Conservation (phyloP, 176 grass and related monocot species). For the Paspalum notatum region DNA sequence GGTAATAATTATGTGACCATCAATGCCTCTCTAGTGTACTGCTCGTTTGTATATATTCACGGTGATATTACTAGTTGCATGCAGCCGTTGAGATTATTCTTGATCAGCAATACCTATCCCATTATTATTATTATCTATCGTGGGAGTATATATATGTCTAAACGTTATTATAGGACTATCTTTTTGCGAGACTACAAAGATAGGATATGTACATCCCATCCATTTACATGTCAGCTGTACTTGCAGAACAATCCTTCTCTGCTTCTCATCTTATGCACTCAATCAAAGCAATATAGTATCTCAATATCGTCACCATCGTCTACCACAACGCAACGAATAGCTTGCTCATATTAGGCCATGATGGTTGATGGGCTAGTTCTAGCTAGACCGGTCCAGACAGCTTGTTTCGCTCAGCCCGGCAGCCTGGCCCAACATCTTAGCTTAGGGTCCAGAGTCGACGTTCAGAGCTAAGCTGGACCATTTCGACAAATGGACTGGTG, state of each 20-base stretch:
- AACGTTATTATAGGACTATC: no score
- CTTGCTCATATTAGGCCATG: background rate
- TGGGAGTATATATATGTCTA: no score
- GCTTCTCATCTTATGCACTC: background rate
- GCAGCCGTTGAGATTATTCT: background rate
- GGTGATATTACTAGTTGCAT: background rate
- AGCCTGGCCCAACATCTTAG: conserved; percentile 15
- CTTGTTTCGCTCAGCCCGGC: conserved; percentile 15
- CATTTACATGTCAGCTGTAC: background rate
- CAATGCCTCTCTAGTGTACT: background rate
- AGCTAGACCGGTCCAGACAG: conserved; percentile 12
- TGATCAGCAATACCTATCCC: background rate
- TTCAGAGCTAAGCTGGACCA: background rate
- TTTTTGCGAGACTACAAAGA: background rate
- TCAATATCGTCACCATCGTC: background rate
- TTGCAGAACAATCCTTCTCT: background rate
- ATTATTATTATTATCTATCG: background rate
- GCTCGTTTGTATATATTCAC: background rate
- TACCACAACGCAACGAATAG: background rate
- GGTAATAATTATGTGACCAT: background rate
- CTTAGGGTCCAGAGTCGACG: background rate
- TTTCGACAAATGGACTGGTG: background rate
- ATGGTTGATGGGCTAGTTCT: background rate
- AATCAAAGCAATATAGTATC: background rate
- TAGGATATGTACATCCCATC: background rate